These are phyloP conservation scores for Pulveroboletus sp. DNA, from an alignment of 768 basidiomycete genomes.

Conservation along the genomic window DNA sequence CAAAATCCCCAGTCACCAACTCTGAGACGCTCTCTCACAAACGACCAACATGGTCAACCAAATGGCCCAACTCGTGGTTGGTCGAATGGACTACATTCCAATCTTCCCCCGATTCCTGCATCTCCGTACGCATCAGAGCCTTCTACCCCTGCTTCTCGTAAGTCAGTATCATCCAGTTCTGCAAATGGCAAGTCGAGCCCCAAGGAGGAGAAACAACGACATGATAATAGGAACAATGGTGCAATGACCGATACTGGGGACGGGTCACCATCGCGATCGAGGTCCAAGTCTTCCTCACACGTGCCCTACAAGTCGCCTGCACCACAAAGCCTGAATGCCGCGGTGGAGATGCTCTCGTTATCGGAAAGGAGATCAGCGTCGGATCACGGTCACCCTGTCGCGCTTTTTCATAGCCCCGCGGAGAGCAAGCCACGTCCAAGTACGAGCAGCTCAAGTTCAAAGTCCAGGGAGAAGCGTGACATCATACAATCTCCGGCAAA, in stretches of 20 bases:
- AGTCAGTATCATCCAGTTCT: slow-evolving; percentile 34
- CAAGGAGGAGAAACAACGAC: slow-evolving; percentile 32
- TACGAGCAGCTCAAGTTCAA: slow-evolving; percentile 27
- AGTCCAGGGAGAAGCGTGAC: slow-evolving; percentile 29
- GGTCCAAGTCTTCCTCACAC: slow-evolving; percentile 52
- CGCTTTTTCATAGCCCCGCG: slow-evolving; percentile 11
- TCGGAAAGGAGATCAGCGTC: slow-evolving; percentile 29
- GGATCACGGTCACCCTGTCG: slow-evolving; percentile 22
- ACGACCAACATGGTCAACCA: slow-evolving; percentile 23
- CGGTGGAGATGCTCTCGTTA: slow-evolving; percentile 54
- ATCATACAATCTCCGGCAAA: slow-evolving; percentile 42
- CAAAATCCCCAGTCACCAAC: slow-evolving; percentile 20
- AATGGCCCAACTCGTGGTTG: slow-evolving; percentile 29
- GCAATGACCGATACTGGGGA: slow-evolving; percentile 28
- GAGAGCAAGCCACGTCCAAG: slow-evolving; percentile 31
- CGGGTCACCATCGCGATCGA: slow-evolving; percentile 42
- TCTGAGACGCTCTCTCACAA: slow-evolving; percentile 32
- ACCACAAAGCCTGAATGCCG: slow-evolving; percentile 70
- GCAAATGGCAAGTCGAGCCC: slow-evolving; percentile 31
- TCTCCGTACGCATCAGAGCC: slow-evolving; percentile 64
- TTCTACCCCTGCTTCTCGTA: slow-evolving; percentile 52
- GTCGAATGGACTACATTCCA: slow-evolving; percentile 28
- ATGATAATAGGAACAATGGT: slow-evolving; percentile 24
- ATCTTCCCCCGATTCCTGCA: slow-evolving; percentile 62
- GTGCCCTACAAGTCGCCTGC: slow-evolving; percentile 50